Percentiles rank a stretch among this genome's conserved stretches.
Evolutionary conservation across 192 early-diverging fungal species (phyloP).

Genomic region (Radiomyces spectabilis): DNA sequence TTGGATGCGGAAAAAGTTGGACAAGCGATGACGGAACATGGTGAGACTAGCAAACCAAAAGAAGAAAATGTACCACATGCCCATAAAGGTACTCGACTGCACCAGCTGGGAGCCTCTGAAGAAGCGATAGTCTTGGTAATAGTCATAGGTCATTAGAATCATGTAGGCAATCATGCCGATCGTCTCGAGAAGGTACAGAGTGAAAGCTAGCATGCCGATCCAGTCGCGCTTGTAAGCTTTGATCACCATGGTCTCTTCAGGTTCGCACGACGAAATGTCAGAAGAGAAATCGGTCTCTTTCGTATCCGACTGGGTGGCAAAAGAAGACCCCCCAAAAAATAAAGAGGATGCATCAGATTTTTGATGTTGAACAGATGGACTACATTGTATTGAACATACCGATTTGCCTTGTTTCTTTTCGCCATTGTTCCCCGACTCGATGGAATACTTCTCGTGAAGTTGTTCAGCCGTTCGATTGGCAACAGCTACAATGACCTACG

Average conservation of each 20-base stretch:
- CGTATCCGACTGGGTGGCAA: no score
- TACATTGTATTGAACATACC: no score
- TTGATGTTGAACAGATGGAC: no score
- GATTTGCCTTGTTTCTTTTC: no score
- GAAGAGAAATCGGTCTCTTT: neutral
- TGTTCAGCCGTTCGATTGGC: no score
- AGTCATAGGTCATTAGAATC: conserved; percentile 36
- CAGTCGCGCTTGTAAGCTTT: conserved; percentile 33
- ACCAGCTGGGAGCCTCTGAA: conserved; percentile 31
- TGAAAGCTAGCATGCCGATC: conserved; percentile 29
- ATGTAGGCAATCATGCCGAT: conserved; percentile 29
- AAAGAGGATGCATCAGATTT: neutral
- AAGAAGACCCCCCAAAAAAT: no score
- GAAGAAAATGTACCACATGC: conserved; percentile 43
- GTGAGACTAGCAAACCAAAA: conserved; percentile 34
- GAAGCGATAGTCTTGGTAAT: conserved; percentile 28
- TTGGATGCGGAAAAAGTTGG: conserved; percentile 49
- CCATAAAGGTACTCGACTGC: conserved; percentile 34
- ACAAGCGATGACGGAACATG: conserved; percentile 31
- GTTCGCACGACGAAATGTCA: conserved; percentile 5
- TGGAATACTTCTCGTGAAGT: no score
- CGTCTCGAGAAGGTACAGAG: conserved; percentile 26
- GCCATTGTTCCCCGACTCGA: no score
- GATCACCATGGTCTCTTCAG: conserved; percentile 22
- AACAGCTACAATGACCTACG: no score